Evolutionary conservation across 805 yeast species (phyloP).

Genomic region (Jamesozyma piceae): DNA sequence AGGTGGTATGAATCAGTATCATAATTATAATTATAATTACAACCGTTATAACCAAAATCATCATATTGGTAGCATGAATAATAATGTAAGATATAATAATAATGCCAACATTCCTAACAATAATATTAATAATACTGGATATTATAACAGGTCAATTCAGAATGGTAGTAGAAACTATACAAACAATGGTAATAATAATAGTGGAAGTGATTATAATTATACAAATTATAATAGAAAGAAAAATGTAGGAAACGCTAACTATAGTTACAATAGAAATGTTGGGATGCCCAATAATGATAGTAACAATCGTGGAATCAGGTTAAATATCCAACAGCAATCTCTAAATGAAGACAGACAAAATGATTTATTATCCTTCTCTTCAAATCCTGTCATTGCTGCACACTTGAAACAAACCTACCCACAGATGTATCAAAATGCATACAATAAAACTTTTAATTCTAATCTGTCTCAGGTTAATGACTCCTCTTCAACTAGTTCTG

Average conservation of each 20-base stretch:
- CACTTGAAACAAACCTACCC: conserved; percentile 22
- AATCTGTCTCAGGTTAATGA: background rate
- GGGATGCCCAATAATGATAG: conserved; percentile 1
- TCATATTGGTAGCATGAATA: conserved; percentile 5
- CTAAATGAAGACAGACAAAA: background rate
- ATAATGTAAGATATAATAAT: conserved; percentile 7
- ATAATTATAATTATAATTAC: conserved; percentile 5
- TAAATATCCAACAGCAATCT: conserved; percentile 1
- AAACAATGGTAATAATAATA: conserved; percentile 1
- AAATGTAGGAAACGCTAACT: background rate
- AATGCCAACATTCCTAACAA: conserved; percentile 6
- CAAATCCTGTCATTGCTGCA: conserved; percentile 10
- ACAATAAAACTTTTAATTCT: background rate
- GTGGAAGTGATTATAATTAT: conserved; percentile 2
- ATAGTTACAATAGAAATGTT: background rate
- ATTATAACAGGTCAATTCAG: background rate
- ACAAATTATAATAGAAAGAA: conserved; percentile 2
- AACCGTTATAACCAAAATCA: conserved; percentile 6
- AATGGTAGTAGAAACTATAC: background rate
- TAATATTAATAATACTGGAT: conserved; percentile 1
- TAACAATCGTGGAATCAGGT: conserved; percentile 7
- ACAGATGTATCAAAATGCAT: conserved; percentile 12
- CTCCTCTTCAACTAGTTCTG: background rate
- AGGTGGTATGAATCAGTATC: conserved; percentile 5
- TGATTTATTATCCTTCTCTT: background rate